Evolutionary conservation across 176 grass and related monocot genomes (phyloP), one percentile per base, ranked within the genome.

Genomic region (Rhynchospora pubera): DNA sequence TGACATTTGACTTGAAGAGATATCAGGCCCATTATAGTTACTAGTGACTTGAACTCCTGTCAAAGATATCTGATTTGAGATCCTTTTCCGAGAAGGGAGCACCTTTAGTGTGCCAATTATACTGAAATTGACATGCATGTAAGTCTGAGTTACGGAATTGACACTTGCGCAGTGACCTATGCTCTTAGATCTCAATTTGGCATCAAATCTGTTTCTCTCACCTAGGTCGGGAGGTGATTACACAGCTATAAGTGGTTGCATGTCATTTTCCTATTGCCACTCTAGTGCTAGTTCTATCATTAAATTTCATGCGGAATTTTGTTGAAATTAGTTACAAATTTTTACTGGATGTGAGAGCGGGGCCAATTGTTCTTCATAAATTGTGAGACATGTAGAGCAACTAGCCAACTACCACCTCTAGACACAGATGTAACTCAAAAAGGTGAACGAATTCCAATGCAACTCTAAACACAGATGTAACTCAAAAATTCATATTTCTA

Each of bases 81-180:
- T 51, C 69, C 69, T 24, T 79, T 57, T 60, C 50, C 53, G 0
- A 60, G 50, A 79, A 79, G 15, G 34, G 1, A 42, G 23, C 28
- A 79, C 23, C 23, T 14, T 80, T 34, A 58, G 62, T 48, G 24
- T 28, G 58, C 12, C 78, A 80, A 45, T 50, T 46, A 65, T 14
- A 46, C 34, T 62, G 78, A 81, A 43, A 50, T 45, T 30, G 78
- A 81, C 42, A 64, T 81, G 78, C 58, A 65, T 65, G 42, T 22
- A 81, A 50, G 42, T 79, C n/a, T 47, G 42, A 81, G 57, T 45
- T 46, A n/a, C 15, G 34, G 55, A 62, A 77, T 81, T 50, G 78
- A 81, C 78, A 81, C 58, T 65, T 81, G 39, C 39, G 45, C 61
- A 81, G 78, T 81, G 78, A 46, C 39, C 78, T 81, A 62, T 44